Evolutionary conservation across 2,329 filamentous ascomycete genomes (phyloP), one percentile per base, ranked within the genome.

Genomic region (Colletotrichum spaethianum): DNA sequence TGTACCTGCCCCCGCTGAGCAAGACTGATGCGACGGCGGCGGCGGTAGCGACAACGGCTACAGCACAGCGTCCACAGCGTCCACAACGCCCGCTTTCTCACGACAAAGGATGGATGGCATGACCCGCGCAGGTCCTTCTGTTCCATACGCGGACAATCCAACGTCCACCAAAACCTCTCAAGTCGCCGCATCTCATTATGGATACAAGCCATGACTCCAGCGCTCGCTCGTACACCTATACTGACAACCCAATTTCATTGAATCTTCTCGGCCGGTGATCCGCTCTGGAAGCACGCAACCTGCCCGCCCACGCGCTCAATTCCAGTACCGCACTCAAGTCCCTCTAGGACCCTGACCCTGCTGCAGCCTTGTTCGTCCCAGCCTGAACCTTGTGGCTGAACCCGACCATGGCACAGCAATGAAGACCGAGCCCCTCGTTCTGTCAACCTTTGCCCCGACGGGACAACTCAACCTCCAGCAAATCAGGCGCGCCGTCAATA

Each of bases 291-390:
- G 40, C 26, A 28, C 44, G 12, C 14, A 50, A 55, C 14, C 42
- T 36, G 38, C 12, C 48, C 38, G 18, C 38, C 26, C 28, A 20
- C 38, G n/a, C 38, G 28, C 42, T 36, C 44, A 26, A 36, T 28
- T 44, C 12, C 31, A 36, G 14, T 36, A 20, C 50, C 50, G 28
- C 50, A 33, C 23, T 52, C 48, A 36, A 63, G 46, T 63, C n/a
- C n/a, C 48, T 50, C 46, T 40, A 23, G 11, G 31, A 20, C 64
- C 64, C 64, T 71, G 64, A 46, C 69, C 64, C 36, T 57, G 68
- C 63, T 57, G 38, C 63, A 48, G 50, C 33, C 64, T 52, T 52
- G 52, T n/a, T 57, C 36, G 26, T 60, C 23, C 61, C 61, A 53
- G 36, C 36, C 36, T 53, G 36, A 50, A 62, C 65, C 56, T 62